Percentiles rank a stretch among this genome's conserved stretches.
Conservation (phyloP, 2,329 filamentous ascomycete genomes). For the Didymella exigua region DNA sequence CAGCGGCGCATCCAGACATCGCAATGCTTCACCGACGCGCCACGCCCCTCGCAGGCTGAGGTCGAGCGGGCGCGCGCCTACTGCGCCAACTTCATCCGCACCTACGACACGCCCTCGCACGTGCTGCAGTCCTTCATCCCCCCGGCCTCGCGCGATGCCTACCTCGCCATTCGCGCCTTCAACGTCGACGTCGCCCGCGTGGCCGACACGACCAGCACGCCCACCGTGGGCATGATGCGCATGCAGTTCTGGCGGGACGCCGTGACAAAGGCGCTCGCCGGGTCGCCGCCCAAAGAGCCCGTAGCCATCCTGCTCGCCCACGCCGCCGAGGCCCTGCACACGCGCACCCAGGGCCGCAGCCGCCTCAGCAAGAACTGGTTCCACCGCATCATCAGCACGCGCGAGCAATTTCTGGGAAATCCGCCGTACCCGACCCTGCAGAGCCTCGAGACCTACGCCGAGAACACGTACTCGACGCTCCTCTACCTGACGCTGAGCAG, state of each 20-base stretch:
- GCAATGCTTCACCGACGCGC: conserved; percentile 25
- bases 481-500: conserved; percentile 86
- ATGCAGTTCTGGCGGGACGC: conserved; percentile 96
- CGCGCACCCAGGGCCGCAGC: conserved; percentile 53
- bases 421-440: conserved; percentile 76
- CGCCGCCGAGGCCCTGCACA: conserved; percentile 65
- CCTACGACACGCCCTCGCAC: conserved; percentile 87
- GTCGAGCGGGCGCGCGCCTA: conserved; percentile 62
- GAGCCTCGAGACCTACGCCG: conserved; percentile 83
- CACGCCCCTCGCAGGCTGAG: conserved; percentile 51
- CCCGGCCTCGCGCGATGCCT: conserved; percentile 74
- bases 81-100: conserved; percentile 70
- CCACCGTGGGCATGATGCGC: conserved; percentile 85
- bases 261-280: conserved; percentile 76
- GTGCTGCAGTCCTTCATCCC: conserved; percentile 86
- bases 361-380: conserved; percentile 63
- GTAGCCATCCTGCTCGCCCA: conserved; percentile 83
- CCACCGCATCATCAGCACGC: conserved; percentile 75
- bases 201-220: conserved; percentile 85
- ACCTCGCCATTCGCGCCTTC: conserved; percentile 87
- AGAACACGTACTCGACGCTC: conserved; percentile 92
- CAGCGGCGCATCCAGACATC: conserved; percentile 33
- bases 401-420: conserved; percentile 83
- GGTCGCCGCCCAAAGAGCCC: conserved; percentile 83
- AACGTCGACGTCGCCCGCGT: conserved; percentile 92